Base-by-base conservation (phyloP, 1,139 yeast genomes). In the Saccharomyces hybrid region DNA sequence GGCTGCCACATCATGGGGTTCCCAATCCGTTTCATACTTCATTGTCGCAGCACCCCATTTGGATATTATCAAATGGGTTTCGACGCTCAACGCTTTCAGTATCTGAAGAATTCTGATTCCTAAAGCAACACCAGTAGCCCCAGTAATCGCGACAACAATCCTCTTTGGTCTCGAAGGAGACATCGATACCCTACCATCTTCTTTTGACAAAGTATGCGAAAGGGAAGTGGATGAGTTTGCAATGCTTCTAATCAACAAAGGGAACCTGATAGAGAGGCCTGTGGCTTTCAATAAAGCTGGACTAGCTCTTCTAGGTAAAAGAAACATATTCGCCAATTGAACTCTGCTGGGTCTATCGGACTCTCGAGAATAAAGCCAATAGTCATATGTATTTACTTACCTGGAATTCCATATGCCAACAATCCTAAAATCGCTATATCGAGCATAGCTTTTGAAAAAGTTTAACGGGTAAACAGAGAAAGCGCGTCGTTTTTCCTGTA, bases 1-100 rank as follows among this genome's bases (percentile, higher is more conserved):
- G 2, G 54, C 47, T 2, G 47, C 53, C 5, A 63, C 52, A 14
- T 63, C 59, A 23, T 60, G 53, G 25, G 55, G 47, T 27, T 55
- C 52, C 50, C 57, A 59, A 26, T 63, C 63, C 14, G 64, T 63
- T 47, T 62, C 66, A 51, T 57, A 63, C 42, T 62, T 63, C 62
- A 63, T 59, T 3, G 66, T 62, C 1, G 64, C 63, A 7, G 58
- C 53, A 14, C 63, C 66, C 65, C 66, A 63, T 51, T 61, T 63
- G 2, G 65, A 62, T 9, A 63, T 56, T 13, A 63, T 52, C 5
- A 63, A 51, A 51, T 63, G 64, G 1, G 65, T 62, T 50, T 63
- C 65, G 20, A 61, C 47, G 28, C 53, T 50, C 32, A 58, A 32
- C n/a, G 56, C 46, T n/a, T 54, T 57, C 20, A 63, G 50, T 26